Evolutionary conservation across 805 yeast genomes (phyloP), one percentile per base, ranked within the genome.

Genomic region (Kuraishia cidri): DNA sequence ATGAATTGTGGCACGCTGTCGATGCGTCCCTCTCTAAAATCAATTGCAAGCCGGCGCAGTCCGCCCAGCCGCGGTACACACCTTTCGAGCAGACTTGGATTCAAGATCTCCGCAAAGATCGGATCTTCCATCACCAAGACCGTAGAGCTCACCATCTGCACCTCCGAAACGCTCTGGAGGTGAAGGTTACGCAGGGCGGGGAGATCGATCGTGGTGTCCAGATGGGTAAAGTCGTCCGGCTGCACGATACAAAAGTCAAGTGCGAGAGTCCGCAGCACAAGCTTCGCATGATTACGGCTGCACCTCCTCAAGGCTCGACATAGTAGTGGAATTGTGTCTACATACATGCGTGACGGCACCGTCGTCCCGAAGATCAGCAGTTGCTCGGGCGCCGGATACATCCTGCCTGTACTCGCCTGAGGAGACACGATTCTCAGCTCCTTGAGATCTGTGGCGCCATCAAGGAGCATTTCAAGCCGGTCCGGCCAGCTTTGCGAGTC

Each of bases 1-100:
- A 31, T 25, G n/a, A 31, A 19, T 3, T 13, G n/a, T 4, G 34
- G 34, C 8, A 26, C 29, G 16, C 25, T 20, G 15, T 31, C 34
- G 4, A 26, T 15, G 25, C 13, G 14, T 6, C 20, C 26, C 23
- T 31, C 30, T 11, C 34, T 12, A 4, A 31, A 10, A 24, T 31
- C 34, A 13, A 31, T 26, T 18, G 25, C 18, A 13, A 31, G 19
- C 6, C 17, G 24, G 6, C 22, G 34, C 6, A 31, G 20, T 18
- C 13, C 13, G 3, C 4, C 8, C 25, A 31, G 12, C 9, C 24
- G 18, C n/a, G 29, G 26, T 12, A 16, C 29, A 6, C 25, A 10
- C 7, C 20, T 13, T 14, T 31, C 29, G 4, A 31, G 17, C 12
- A 26, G 13, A 20, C 34, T 31, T 15, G 24, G 31, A 3, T 12